Base-by-base conservation (phyloP, 805 yeast species). In the Yarrowia alimentaria region DNA sequence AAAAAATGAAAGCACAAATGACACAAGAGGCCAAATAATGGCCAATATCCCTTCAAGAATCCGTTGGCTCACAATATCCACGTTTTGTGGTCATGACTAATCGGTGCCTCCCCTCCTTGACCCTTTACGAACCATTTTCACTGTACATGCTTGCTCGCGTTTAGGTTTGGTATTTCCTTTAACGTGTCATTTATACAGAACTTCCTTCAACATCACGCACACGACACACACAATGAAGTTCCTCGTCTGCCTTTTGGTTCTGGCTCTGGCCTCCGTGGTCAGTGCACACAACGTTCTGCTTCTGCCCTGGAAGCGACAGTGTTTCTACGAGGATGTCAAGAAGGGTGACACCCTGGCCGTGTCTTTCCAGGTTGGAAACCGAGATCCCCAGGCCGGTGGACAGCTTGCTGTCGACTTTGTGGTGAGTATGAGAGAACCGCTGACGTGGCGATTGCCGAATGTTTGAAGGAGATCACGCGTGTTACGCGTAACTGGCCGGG, bases 321-420 rank as follows among this genome's bases (percentile, higher is more conserved):
- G 99, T 69, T 91, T 88, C 69, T 88, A 76, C 61, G 98, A 93
- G 64, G 75, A 75, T 53, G 74, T 93, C 71, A 85, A 82, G 64
- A 75, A 75, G 61, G 85, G 86, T 59, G 99, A 91, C 68, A 88
- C 85, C 66, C 72, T 91, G 58, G 84, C 95, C 14, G 82, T 91
- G 55, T 76, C 88, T 42, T 91, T 83, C 78, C 99, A 91, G 70
- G 94, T 86, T 48, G 97, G 97, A 57, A 88, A 90, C 62, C 79
- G 97, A 68, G 83, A 87, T 60, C 61, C 68, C 26, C 33, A 52
- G 35, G 57, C 63, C 29, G 58, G 64, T 17, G 69, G 66, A 51
- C 70, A 65, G 59, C 61, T 61, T n/a, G 66, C 61, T 18, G 61
- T 61, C 19, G 95, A 88, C 64, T 88, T 90, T 66, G 74, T 79